These are phyloP conservation scores for Wallacemonas sp. DNA, from an alignment of 208 protist genomes.

Conservation along the genomic window DNA sequence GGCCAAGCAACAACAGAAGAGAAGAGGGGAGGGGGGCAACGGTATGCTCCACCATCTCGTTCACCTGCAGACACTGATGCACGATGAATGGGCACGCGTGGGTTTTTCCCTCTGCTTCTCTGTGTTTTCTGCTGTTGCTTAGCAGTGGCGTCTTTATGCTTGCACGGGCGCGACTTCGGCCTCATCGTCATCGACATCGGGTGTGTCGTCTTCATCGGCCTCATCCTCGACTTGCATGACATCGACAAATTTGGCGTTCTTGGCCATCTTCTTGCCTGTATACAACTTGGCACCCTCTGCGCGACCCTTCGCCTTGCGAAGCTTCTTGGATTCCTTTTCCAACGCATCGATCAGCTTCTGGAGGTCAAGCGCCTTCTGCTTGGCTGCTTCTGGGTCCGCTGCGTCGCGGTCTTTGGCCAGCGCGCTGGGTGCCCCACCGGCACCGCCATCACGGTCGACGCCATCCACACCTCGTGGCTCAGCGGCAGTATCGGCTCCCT, in stretches of 20 bases:
- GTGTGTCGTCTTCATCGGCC: not conserved
- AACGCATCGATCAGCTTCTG: not conserved
- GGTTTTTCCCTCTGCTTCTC: too few species aligned
- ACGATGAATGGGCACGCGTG: too few species aligned
- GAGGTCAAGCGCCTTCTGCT: not conserved
- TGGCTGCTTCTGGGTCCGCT: not conserved
- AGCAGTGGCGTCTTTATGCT: not conserved
- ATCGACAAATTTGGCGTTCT: constrained; percentile 4
- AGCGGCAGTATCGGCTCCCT: too few species aligned
- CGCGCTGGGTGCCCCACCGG: not conserved
- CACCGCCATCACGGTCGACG: too few species aligned
- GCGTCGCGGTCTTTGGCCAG: not conserved
- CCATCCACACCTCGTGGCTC: too few species aligned
- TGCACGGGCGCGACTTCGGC: too few species aligned
- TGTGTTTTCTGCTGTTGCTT: not conserved
- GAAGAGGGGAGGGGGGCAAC: too few species aligned
- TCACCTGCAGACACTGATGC: too few species aligned
- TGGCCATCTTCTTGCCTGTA: not conserved
- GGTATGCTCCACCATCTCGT: too few species aligned
- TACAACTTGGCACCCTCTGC: not conserved
- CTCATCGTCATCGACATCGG: not conserved
- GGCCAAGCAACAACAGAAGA: too few species aligned
- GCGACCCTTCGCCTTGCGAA: not conserved
- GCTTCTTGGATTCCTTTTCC: constrained; percentile 5
- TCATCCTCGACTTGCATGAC: constrained; percentile 6